Base-by-base conservation (phyloP, 495 filamentous ascomycete genomes). In the Chaetomium fimeti region DNA sequence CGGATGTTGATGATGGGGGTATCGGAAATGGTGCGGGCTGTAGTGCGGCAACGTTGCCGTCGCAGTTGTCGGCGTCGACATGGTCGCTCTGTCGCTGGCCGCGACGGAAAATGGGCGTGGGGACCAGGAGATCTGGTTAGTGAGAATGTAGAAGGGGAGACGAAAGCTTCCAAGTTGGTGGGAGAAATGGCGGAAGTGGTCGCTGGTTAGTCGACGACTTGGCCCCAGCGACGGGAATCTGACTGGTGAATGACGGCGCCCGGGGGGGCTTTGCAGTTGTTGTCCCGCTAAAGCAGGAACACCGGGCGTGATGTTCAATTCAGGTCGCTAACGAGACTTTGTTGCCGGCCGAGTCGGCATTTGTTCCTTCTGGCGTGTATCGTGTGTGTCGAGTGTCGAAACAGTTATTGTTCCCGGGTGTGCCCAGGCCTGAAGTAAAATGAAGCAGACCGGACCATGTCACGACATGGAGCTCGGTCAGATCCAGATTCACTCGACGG, bases 51-150 rank as follows among this genome's bases (percentile, higher is more conserved):
- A 83, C 67, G 89, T 91, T 66, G 89, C 88, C 65, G 88, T 91
- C 53, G 88, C 89, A 54, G 88, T 91, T 54, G 90, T 92, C 52
- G 91, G 91, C 20, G 90, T 92, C 79, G 91, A 93, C 91, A 95
- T 95, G 72, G 71, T 75, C 66, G 56, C 71, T 24, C n/a, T 65
- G 42, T 66, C 52, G 60, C 36, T 27, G 40, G 36, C 60, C 48
- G 66, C 66, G 60, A 16, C 40, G 12, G 54, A 29, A 29, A 55
- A 61, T 29, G 27, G 59, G 48, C 40, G 55, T 43, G 49, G 56
- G 4, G 25, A 61, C 54, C 42, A 61, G 55, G 43, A 60, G 59
- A 36, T 5, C 12, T 36, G 20, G 43, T 47, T 40, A 47, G 22
- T 40, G 53, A 56, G 43, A 42, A 32, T 60, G 59, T 58, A 49